A percentile compares a stretch with the other conserved stretches of the same genome.
These are phyloP conservation scores for Auxenochlorella protothecoides DNA, from an alignment of 139 green algal species.

Conservation along the genomic window DNA sequence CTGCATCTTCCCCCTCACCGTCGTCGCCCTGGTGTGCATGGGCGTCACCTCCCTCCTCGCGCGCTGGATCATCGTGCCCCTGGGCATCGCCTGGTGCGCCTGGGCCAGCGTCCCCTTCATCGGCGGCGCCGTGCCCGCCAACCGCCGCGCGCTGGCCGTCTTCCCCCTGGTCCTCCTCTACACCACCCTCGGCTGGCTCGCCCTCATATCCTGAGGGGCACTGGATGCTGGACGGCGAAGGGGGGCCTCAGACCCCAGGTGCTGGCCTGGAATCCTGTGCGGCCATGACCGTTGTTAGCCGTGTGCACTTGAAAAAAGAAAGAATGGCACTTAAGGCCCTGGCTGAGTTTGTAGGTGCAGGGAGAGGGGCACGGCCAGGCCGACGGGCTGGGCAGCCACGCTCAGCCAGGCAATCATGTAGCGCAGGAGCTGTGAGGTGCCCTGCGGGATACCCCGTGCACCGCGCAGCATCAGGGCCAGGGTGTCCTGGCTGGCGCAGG, in stretches of 20 bases:
- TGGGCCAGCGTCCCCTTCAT: constrained; percentile 85
- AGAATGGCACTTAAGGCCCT: not conserved
- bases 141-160: constrained; percentile 69
- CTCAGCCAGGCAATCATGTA: constrained; percentile 37
- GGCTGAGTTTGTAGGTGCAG: not conserved
- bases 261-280: no score
- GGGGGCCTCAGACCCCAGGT: no score
- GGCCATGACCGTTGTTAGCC: no score
- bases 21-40: constrained; percentile 66
- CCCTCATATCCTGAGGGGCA: constrained; percentile 43
- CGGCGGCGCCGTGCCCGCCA: constrained; percentile 53
- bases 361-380: not conserved
- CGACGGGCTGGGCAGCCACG: constrained; percentile 9
- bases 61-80: constrained; percentile 34
- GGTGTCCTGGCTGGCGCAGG: constrained; percentile 27
- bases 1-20: constrained; percentile 91
- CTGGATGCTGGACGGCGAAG: no score
- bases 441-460: not conserved
- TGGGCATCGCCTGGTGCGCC: constrained; percentile 62
- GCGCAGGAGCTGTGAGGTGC: not conserved
- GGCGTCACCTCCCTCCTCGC: constrained; percentile 16
- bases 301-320: no score
- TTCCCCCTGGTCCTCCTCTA: constrained; percentile 92
- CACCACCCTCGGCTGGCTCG: constrained; percentile 67
- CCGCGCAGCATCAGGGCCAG: constrained; percentile 13